Evolutionary conservation across 116 monocot genomes (phyloP).

Genomic region (Iris pallida): DNA sequence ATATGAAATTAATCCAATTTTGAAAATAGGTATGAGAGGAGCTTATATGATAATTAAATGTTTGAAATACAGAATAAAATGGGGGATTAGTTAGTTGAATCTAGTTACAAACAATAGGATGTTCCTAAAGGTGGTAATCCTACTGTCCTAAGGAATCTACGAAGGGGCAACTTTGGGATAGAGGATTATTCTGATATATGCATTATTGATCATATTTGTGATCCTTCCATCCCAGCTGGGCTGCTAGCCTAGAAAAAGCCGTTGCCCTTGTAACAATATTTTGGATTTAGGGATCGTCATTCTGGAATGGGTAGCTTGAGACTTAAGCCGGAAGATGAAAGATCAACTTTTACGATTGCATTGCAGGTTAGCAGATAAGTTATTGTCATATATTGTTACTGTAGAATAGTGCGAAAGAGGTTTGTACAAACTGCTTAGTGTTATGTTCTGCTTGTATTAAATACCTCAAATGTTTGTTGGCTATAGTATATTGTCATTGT

Average conservation of each 20-base stretch:
- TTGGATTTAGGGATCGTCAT: conserved; percentile 13
- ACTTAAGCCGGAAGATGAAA: conserved; percentile 38
- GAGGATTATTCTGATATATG: conserved; percentile 44
- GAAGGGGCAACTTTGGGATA: background rate
- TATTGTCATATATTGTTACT: no score
- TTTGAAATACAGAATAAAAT: conserved; percentile 3
- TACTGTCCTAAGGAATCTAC: conserved; percentile 6
- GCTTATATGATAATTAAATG: no score
- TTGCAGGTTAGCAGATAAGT: conserved; percentile 35
- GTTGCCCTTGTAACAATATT: conserved; percentile 15
- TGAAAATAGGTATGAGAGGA: no score
- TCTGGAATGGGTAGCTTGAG: conserved; percentile 10
- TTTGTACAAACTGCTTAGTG: no score
- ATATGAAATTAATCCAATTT: no score
- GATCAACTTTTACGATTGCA: conserved; percentile 39
- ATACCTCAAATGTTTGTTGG: no score
- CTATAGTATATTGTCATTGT: no score
- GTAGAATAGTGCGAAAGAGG: no score
- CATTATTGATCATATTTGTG: no score
- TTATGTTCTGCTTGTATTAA: no score
- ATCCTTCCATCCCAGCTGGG: no score
- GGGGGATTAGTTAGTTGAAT: conserved; percentile 7
- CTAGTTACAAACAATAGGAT: background rate
- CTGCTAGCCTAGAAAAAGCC: no score
- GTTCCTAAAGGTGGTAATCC: conserved; percentile 1